A percentile compares a stretch with the other conserved stretches of the same genome.
These are phyloP conservation scores for Globisporangium cylindrosporum DNA, from an alignment of 352 stramenopile genomes.

Conservation along the genomic window DNA sequence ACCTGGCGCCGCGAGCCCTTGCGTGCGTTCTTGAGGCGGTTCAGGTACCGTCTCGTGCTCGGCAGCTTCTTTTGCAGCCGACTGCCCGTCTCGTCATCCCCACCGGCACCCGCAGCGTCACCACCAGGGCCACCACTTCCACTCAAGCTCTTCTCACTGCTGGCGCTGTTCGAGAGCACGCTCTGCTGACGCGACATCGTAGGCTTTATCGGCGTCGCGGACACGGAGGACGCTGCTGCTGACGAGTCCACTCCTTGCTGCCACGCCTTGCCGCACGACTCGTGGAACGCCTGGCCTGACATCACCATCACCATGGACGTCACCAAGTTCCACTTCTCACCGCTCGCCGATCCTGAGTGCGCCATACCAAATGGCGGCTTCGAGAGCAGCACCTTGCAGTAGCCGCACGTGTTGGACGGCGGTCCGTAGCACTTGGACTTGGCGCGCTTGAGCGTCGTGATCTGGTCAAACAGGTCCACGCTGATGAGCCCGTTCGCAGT, in stretches of 20 bases:
- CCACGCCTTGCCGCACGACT: constrained; percentile 84
- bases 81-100: constrained; percentile 51
- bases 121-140: constrained; percentile 20
- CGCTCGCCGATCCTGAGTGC: constrained; percentile 54
- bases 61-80: constrained; percentile 73
- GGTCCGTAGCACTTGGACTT: constrained; percentile 70
- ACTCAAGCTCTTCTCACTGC: constrained; percentile 27
- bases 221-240: neutral
- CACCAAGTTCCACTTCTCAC: constrained; percentile 83
- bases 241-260: constrained; percentile 68
- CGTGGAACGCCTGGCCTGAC: constrained; percentile 78
- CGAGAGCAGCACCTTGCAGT: constrained; percentile 78
- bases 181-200: constrained; percentile 36
- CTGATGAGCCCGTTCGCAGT: constrained; percentile 83
- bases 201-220: constrained; percentile 18
- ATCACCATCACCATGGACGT: constrained; percentile 83
- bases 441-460: constrained; percentile 74
- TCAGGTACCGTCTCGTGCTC: constrained; percentile 77
- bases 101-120: neutral
- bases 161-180: constrained; percentile 16
- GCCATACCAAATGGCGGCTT: constrained; percentile 86
- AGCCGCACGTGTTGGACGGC: constrained; percentile 70
- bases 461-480: constrained; percentile 81
- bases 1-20: constrained; percentile 59
- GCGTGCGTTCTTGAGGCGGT: constrained; percentile 72